Evolutionary conservation across 2,329 filamentous ascomycete genomes (phyloP).

Genomic region (Aspergillus flavus): DNA sequence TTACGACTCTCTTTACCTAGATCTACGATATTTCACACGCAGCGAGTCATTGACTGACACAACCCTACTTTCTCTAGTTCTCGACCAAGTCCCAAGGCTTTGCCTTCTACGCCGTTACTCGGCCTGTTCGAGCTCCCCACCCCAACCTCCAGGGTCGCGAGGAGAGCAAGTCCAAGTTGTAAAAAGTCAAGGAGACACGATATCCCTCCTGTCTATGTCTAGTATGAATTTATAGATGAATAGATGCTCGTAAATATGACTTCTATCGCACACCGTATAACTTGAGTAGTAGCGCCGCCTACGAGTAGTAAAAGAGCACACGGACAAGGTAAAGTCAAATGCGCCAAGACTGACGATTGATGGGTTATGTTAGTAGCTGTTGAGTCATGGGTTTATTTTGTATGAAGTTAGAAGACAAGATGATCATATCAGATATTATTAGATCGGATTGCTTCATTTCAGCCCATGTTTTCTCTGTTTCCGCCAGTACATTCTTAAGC

Average conservation of each 20-base stretch:
- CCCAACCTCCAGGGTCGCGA: neutral
- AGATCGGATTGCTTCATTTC: too few relatives aligned
- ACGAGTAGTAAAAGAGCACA: too few relatives aligned
- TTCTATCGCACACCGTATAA: neutral
- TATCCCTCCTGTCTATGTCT: neutral
- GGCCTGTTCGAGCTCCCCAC: neutral
- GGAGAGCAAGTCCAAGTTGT: neutral
- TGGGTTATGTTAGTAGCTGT: too few relatives aligned
- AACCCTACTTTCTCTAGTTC: neutral
- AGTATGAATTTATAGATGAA: neutral
- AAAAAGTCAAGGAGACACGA: neutral
- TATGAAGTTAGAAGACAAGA: too few relatives aligned
- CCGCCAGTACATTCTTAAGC: too few relatives aligned
- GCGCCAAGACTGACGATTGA: too few relatives aligned
- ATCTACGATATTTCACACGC: too few relatives aligned
- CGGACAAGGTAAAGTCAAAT: rapidly evolving
- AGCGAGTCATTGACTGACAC: neutral
- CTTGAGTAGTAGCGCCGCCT: too few relatives aligned
- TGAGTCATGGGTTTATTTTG: too few relatives aligned
- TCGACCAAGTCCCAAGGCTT: neutral
- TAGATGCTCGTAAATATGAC: neutral
- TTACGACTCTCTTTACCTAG: neutral
- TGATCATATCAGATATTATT: too few relatives aligned
- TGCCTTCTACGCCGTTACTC: neutral
- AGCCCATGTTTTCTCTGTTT: too few relatives aligned